Percentiles rank a stretch among this genome's conserved stretches.
Evolutionary conservation across 202 grass and related monocot species (phyloP).

Genomic region (Schoenoplectus triqueter): DNA sequence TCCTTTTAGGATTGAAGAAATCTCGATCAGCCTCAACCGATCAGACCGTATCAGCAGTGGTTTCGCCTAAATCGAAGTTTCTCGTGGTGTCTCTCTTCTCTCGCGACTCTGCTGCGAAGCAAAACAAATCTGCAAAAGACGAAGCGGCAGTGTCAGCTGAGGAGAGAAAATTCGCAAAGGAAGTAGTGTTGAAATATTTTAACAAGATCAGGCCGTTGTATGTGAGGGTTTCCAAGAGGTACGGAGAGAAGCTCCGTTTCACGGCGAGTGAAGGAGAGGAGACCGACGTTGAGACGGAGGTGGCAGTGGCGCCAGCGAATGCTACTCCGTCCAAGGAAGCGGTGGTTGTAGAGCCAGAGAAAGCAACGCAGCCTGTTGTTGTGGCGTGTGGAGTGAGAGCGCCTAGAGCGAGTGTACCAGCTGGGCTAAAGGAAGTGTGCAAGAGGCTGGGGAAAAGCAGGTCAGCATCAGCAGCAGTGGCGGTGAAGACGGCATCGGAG

Average conservation of each 20-base stretch:
- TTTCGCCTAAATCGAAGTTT: conserved; percentile 48
- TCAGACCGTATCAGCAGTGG: background rate
- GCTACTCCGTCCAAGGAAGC: conserved; percentile 18
- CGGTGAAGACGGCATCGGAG: conserved; percentile 40
- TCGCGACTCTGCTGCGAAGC: conserved; percentile 49
- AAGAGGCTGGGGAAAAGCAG: conserved; percentile 90
- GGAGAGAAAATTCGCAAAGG: conserved; percentile 79
- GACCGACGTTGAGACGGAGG: conserved; percentile 54
- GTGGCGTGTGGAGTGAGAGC: conserved; percentile 66
- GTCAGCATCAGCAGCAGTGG: conserved; percentile 76
- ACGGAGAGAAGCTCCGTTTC: conserved; percentile 74
- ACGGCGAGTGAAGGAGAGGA: conserved; percentile 55
- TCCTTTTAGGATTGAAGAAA: conserved; percentile 78
- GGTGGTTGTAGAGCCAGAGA: background rate
- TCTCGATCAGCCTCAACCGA: conserved; percentile 45
- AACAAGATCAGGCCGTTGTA: conserved; percentile 96
- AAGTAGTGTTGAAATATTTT: conserved; percentile 83
- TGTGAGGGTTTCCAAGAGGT: conserved; percentile 76
- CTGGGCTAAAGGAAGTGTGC: conserved; percentile 78
- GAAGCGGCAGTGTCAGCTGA: conserved; percentile 51
- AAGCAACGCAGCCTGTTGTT: conserved; percentile 37
- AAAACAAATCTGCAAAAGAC: conserved; percentile 23
- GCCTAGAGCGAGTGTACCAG: conserved; percentile 60
- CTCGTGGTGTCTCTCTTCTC: conserved; percentile 77
- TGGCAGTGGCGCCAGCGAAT: background rate